Evolutionary conservation across 2,329 filamentous ascomycete species (phyloP), one percentile per base, ranked within the genome.

Genomic region (Pseudocercospora eumusae): DNA sequence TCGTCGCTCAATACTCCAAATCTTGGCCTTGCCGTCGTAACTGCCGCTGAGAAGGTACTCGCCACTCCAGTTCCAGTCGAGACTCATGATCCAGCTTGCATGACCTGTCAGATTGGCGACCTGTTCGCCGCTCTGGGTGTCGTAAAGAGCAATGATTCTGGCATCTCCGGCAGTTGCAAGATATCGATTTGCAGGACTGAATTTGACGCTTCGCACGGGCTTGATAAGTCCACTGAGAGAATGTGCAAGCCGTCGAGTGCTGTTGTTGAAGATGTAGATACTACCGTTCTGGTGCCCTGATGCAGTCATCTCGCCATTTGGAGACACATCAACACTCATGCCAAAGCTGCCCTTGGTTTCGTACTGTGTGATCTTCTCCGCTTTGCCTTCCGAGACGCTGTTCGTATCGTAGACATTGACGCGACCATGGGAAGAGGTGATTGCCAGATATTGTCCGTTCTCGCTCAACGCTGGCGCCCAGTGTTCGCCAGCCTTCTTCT

Each of bases 261-360:
- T 88, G 71, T 96, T 98, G 80, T 92, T 93, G 82, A 98, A 99
- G 64, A 99, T 87, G 78, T 97, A 97, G 65, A 98, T 85, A 11
- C 87, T 88, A 15, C 95, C 95, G 71, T 90, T 96, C 75, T 96
- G 90, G 77, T 99, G 93, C 0, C 95, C 95, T 57, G 90, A 96
- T 3, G 93, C 93, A 28, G 93, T 96, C 75, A 92, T 89, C 65
- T 86, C 88, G 57, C 93, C 93, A 75, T 99, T 90, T 20, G 80
- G 74, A 63, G 85, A 88, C 75, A 98, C 78, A 75, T 95, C 93
- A 64, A 99, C 87, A 71, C 89, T 90, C 79, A 95, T 86, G 40
- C 92, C 93, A 78, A 97, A 98, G 76, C 89, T 93, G 13, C 92
- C 92, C 69, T 93, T 92, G 1, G 93, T 97, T 79, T 96, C 92